Conservation (phyloP, 2,329 filamentous ascomycete genomes). For the Elsinoe perseae region DNA sequence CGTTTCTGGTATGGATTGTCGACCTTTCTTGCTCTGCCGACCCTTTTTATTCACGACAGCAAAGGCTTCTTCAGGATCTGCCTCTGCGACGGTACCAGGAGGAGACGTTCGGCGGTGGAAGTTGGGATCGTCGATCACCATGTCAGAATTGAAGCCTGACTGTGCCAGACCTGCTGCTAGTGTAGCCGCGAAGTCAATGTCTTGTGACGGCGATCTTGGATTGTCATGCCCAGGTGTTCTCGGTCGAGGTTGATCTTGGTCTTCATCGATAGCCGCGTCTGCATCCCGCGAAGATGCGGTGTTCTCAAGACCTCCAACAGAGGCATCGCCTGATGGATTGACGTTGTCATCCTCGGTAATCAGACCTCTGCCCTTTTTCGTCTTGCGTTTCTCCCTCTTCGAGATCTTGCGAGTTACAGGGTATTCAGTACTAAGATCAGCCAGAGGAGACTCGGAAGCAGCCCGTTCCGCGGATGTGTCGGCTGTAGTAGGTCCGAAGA, state of each 20-base stretch:
- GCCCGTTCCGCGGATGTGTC: neutral
- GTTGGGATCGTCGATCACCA: conserved; percentile 37
- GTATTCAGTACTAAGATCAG: neutral
- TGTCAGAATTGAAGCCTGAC: conserved; percentile 40
- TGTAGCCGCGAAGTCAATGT: conserved; percentile 42
- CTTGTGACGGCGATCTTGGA: conserved; percentile 21
- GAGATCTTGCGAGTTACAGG: neutral
- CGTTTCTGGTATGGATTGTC: neutral
- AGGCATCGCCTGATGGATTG: neutral
- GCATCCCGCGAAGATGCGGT: neutral
- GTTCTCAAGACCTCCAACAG: neutral
- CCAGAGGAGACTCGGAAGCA: neutral
- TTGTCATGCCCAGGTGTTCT: neutral
- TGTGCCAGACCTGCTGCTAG: conserved; percentile 40
- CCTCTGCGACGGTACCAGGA: conserved; percentile 26
- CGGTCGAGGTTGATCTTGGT: neutral
- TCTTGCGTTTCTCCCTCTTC: conserved; percentile 8
- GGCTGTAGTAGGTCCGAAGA: too few species aligned
- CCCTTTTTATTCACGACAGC: conserved; percentile 25
- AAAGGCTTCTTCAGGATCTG: conserved; percentile 28
- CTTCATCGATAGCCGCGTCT: neutral
- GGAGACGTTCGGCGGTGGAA: conserved; percentile 32
- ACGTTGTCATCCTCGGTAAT: neutral
- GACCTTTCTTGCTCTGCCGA: conserved; percentile 29
- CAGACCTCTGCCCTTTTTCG: neutral